phyloP scores from a whole-genome alignment of 306 rosid species.

The Fragaria ananassa region DNA sequence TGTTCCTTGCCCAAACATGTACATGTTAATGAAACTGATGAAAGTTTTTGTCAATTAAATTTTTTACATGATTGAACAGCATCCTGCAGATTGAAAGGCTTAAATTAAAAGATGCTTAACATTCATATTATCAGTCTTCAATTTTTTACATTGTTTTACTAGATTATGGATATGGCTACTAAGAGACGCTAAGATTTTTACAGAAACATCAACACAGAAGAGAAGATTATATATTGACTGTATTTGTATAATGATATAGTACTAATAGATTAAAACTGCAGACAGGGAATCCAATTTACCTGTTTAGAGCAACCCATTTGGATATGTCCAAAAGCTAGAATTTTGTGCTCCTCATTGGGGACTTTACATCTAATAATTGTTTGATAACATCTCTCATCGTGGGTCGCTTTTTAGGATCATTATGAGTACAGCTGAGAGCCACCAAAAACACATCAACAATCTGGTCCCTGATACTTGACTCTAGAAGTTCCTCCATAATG shows the following conservation, averaged over 20 bases:
- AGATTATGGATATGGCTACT: background rate
- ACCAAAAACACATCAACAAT: slow-evolving; percentile 42
- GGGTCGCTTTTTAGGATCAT: slow-evolving; percentile 57
- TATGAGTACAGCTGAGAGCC: slow-evolving; percentile 60
- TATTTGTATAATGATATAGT: background rate
- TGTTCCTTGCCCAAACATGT: background rate
- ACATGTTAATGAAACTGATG: too few relatives aligned
- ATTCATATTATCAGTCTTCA: background rate
- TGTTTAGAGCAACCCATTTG: background rate
- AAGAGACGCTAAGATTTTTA: background rate
- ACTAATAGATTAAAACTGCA: background rate
- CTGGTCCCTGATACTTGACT: slow-evolving; percentile 37
- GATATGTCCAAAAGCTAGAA: background rate
- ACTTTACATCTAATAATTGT: slow-evolving; percentile 38
- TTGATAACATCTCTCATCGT: slow-evolving; percentile 54
- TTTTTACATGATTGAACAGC: too few relatives aligned
- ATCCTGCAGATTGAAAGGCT: background rate
- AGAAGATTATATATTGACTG: background rate
- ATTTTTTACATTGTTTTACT: background rate
- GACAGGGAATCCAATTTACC: background rate
- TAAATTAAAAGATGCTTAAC: background rate
- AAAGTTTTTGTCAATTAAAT: too few relatives aligned
- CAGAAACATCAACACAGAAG: too few relatives aligned
- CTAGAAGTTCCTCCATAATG: slow-evolving; percentile 39
- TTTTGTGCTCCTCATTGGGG: background rate